Conservation (phyloP, 1,284 basidiomycete species). For the Coriolopsis trogii region DNA sequence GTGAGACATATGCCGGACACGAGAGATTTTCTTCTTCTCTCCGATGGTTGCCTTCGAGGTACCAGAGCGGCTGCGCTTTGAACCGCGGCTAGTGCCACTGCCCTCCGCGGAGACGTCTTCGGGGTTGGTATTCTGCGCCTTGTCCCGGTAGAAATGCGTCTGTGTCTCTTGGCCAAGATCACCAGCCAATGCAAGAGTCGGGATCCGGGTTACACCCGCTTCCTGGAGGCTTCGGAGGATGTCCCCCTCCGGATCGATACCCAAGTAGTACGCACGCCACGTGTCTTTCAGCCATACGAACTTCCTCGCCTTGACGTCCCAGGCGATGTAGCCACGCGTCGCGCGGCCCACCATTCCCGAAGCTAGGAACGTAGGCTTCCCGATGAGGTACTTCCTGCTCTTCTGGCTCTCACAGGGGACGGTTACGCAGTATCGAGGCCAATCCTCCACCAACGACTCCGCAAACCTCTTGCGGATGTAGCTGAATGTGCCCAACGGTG, state of each 20-base stretch:
- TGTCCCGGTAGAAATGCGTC: background rate
- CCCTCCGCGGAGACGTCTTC: background rate
- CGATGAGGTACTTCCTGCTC: slow-evolving; percentile 7
- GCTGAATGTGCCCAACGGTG: background rate
- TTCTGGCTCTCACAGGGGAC: background rate
- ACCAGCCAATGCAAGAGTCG: slow-evolving; percentile 3
- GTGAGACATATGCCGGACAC: background rate
- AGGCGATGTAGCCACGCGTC: slow-evolving; percentile 8
- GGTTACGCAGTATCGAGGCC: background rate
- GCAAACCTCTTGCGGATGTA: slow-evolving; percentile 1
- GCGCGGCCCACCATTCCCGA: slow-evolving; percentile 4
- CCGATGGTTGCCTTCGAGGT: background rate
- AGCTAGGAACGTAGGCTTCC: background rate
- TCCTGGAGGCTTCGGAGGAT: background rate
- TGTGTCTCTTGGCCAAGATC: background rate
- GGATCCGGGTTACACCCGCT: background rate
- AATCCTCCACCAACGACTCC: background rate
- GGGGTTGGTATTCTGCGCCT: background rate
- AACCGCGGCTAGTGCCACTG: background rate
- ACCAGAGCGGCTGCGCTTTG: background rate
- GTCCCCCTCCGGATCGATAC: slow-evolving; percentile 5
- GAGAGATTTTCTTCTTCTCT: background rate
- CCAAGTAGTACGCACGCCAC: slow-evolving; percentile 7
- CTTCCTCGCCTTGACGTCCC: background rate
- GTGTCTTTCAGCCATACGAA: slow-evolving; percentile 17